Evolutionary conservation across 2,329 filamentous ascomycete species (phyloP).

Genomic region (Corniculantispora saksenae): DNA sequence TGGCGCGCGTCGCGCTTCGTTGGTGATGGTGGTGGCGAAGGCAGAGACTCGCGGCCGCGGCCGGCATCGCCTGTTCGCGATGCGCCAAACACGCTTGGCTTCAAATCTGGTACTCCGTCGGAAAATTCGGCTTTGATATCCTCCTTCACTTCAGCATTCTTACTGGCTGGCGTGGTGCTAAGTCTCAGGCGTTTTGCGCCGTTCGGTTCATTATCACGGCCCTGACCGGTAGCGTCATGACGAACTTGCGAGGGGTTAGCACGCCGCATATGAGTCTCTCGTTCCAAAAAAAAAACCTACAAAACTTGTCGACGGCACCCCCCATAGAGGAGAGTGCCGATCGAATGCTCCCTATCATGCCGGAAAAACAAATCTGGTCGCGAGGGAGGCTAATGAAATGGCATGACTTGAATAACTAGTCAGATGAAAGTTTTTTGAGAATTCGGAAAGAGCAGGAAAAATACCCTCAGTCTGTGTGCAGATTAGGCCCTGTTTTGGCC

Average conservation of each 20-base stretch:
- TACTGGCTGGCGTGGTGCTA: background rate
- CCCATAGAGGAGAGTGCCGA: conserved; percentile 11
- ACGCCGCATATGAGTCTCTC: too few species aligned
- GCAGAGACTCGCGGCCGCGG: background rate
- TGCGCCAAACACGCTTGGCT: background rate
- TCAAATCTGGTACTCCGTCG: background rate
- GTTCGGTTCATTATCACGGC: background rate
- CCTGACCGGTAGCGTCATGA: conserved; percentile 1
- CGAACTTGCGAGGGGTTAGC: conserved; percentile 4
- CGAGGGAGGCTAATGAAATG: background rate
- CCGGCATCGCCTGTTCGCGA: background rate
- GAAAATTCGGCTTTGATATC: background rate
- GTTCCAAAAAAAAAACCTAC: background rate
- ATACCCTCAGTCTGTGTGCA: background rate
- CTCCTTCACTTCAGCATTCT: background rate
- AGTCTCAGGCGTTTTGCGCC: conserved; percentile 12
- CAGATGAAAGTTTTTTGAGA: background rate
- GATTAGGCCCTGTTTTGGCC: background rate
- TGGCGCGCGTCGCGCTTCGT: background rate
- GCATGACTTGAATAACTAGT: background rate
- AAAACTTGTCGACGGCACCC: conserved; percentile 6
- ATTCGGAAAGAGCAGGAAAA: background rate
- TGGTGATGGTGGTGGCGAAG: conserved; percentile 7
- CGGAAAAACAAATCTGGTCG: background rate
- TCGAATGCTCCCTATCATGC: conserved; percentile 14